phyloP scores from a whole-genome alignment of 139 green algal species.

The Zygnema cylindricum region DNA sequence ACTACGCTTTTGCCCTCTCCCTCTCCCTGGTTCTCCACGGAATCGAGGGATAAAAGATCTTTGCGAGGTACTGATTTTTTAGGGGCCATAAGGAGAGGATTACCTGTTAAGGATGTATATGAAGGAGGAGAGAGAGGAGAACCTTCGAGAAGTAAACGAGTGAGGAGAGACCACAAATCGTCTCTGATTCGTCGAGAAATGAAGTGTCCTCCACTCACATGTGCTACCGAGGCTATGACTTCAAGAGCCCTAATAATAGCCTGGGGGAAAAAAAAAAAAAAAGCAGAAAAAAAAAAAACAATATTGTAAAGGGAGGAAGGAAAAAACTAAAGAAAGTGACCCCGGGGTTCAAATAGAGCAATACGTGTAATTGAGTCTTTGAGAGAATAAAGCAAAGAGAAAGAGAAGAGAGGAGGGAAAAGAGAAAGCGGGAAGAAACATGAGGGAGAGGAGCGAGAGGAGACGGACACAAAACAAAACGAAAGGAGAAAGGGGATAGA shows the following conservation, averaged over 20 bases:
- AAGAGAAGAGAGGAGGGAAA: too few relatives aligned
- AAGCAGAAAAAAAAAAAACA: background rate
- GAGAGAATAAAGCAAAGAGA: too few relatives aligned
- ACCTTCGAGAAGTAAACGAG: slow-evolving; percentile 1
- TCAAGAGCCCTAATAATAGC: slow-evolving; percentile 18
- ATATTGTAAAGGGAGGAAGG: background rate
- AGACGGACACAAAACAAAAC: too few relatives aligned
- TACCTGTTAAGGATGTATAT: background rate
- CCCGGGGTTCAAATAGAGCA: too few relatives aligned
- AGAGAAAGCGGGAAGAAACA: too few relatives aligned
- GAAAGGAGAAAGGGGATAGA: too few relatives aligned
- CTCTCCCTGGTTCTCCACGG: background rate
- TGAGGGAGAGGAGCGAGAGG: too few relatives aligned
- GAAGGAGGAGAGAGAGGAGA: background rate
- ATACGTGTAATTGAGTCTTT: too few relatives aligned
- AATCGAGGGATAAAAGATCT: background rate
- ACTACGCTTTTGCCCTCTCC: background rate
- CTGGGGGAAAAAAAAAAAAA: background rate
- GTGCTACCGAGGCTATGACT: slow-evolving; percentile 15
- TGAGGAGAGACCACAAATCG: slow-evolving; percentile 3
- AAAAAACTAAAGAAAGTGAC: too few relatives aligned
- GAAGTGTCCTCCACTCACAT: background rate
- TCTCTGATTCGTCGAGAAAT: slow-evolving; percentile 19
- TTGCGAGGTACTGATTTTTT: background rate
- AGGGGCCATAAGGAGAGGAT: background rate